Base-by-base conservation (phyloP, 495 filamentous ascomycete genomes). In the Neurospora terricola region DNA sequence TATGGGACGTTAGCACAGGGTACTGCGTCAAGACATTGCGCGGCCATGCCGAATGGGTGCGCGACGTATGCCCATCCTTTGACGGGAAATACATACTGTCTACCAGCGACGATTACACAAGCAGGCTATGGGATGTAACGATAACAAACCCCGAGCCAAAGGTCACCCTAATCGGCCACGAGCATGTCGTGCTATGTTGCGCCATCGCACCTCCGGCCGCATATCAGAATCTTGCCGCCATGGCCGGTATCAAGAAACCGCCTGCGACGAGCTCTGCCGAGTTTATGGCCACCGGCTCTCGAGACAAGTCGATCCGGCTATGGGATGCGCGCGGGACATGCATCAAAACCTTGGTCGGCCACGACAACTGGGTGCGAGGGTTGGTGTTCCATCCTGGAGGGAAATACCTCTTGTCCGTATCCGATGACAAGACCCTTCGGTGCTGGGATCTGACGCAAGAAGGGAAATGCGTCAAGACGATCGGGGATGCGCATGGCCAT, bases 361-460 rank as follows among this genome's bases (percentile, higher is more conserved):
- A 99, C 77, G 96, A 99, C 80, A 99, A 98, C 79, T 99, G 96
- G 96, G 91, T 99, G 1, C 89, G 94, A 11, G 92, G 86, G 3
- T 78, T 98, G 14, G 90, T 93, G 21, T 99, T 97, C 80, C 96
- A 99, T 76, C 96, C 96, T 0, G 94, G 93, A 4, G 96, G 96
- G 1, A 97, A 97, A 81, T 99, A 96, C 75, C 86, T 99, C 2
- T 82, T 99, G 21, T 93, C 90, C 39, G 92, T 91, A 5, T 84
- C 91, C 34, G 96, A 99, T 77, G 96, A 99, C 80, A 97, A 97
- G 81, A 94, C 93, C 14, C 84, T 99, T 40, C 86, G 95, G 59
- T 98, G 95, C 83, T 99, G 96, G 96, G 96, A 99, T 83, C 84
- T 99, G 10, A 86, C 87, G 16, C 96, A 99, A 77, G 94, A 98